Conservation (phyloP, 2,329 filamentous ascomycete species). For the Monosporascus sp. region DNA sequence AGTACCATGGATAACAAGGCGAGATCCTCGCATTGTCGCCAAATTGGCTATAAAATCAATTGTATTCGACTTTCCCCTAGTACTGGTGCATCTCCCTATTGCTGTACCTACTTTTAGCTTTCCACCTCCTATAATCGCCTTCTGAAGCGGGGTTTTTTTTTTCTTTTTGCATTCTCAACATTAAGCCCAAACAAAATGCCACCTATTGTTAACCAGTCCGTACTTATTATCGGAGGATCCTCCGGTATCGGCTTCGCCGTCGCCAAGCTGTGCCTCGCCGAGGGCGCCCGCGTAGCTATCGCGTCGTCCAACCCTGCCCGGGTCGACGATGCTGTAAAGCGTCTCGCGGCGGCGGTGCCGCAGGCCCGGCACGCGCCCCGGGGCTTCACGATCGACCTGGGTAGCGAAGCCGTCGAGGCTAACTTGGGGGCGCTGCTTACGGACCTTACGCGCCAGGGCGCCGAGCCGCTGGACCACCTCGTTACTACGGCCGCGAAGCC, state of each 20-base stretch:
- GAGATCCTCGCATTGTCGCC: too few species aligned
- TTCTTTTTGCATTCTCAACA: too few species aligned
- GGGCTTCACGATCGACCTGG: constrained; percentile 44
- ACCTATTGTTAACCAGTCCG: constrained; percentile 19
- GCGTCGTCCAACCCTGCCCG: constrained; percentile 50
- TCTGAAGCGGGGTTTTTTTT: too few species aligned
- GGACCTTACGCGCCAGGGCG: constrained; percentile 18
- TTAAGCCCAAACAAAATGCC: constrained; percentile 13
- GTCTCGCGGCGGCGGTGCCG: constrained; percentile 37
- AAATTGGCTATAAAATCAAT: too few species aligned
- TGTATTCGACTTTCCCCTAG: too few species aligned
- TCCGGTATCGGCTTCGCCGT: constrained; percentile 58
- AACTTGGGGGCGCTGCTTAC: constrained; percentile 43
- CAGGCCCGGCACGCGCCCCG: constrained; percentile 22
- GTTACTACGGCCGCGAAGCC: constrained; percentile 51
- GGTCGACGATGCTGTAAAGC: constrained; percentile 39
- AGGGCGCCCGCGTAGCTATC: constrained; percentile 52
- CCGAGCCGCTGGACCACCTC: constrained; percentile 46
- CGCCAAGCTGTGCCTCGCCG: constrained; percentile 51
- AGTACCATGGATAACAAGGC: too few species aligned
- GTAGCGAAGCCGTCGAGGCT: constrained; percentile 37
- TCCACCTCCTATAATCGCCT: too few species aligned
- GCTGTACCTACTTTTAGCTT: too few species aligned
- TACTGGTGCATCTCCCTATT: too few species aligned
- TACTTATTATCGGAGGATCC: constrained; percentile 60